Evolutionary conservation across 2,329 filamentous ascomycete genomes (phyloP), one percentile per base, ranked within the genome.

Genomic region (Fusarium phyllophilum): DNA sequence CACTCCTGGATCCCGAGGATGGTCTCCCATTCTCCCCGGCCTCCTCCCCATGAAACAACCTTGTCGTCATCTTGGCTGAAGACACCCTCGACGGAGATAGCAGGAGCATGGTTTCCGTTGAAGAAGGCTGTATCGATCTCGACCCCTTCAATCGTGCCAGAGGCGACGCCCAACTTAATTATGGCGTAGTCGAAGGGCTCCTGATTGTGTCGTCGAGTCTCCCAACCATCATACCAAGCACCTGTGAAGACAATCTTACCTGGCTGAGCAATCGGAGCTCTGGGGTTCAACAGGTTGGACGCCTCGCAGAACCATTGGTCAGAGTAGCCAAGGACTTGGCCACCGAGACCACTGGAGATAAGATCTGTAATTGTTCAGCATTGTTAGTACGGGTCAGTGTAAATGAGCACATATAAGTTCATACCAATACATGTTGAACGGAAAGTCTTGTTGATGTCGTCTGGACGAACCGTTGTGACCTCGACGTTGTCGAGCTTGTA

Each of bases 111-210:
- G 83, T 96, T 96, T 68, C 94, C 94, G 68, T 89, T 91, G 86
- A 96, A 96, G 85, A 91, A 94, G 56, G 92, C 90, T 6, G 94
- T 96, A 83, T 96, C 93, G 72, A 96, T 87, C 83, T 96, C 94
- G 54, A 95, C 85, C 22, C 94, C 94, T 68, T 89, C 87, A 34
- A 96, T 89, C 22, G 87, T 91, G 52, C 93, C 94, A 4, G 91
- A 93, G 15, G 92, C 89, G 42, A 93, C 91, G 54, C 91, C 91
- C 11, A 93, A 85, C 62, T 90, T 88, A 70, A 92, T 87, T 68
- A 92, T 85, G 26, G 91, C 90, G 86, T 90, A 93, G 84, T 93
- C 91, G 75, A 92, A 92, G 1, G 88, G 85, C 68, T 87, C 88
- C 17, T 85, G 78, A 81, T 93, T 93, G 83, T 93, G 91, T 73